phyloP scores from a whole-genome alignment of 768 basidiomycete species.

The Holtermanniella nyarrowii region DNA sequence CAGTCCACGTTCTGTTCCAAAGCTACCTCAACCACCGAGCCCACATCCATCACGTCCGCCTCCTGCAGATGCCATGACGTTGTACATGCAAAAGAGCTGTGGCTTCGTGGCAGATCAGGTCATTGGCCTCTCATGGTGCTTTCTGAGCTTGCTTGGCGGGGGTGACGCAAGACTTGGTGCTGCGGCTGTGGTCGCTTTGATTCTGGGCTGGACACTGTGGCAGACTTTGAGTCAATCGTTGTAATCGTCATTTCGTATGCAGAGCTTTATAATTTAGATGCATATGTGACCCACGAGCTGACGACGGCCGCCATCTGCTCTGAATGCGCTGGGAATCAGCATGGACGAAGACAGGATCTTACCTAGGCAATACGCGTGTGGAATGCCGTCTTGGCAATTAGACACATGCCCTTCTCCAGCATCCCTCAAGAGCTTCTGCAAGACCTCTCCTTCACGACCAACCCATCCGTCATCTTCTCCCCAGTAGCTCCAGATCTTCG shows the following conservation, averaged over 20 bases:
- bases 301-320: background rate
- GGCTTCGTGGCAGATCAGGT: slow-evolving; percentile 63
- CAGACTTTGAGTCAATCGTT: too few relatives aligned
- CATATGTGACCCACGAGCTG: background rate
- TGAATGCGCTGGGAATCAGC: background rate
- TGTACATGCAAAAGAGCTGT: slow-evolving; percentile 15
- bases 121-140: slow-evolving; percentile 70
- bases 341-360: slow-evolving; percentile 28
- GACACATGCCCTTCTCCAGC: slow-evolving; percentile 42
- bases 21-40: slow-evolving; percentile 37
- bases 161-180: slow-evolving; percentile 47
- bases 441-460: slow-evolving; percentile 47
- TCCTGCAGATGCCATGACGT: slow-evolving; percentile 11
- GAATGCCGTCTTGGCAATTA: slow-evolving; percentile 48
- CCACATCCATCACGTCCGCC: slow-evolving; percentile 32
- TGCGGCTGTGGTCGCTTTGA: slow-evolving; percentile 24
- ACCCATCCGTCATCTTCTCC: slow-evolving; percentile 62
- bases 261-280: too few relatives aligned
- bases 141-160: slow-evolving; percentile 63
- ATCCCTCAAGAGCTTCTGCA: slow-evolving; percentile 45
- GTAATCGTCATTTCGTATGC: too few relatives aligned
- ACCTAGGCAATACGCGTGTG: slow-evolving; percentile 69
- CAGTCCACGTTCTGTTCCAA: slow-evolving; percentile 18
- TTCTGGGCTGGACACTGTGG: slow-evolving; percentile 33
- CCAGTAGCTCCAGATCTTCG: slow-evolving; percentile 51